Conservation (phyloP, 345 rosid species). For the Gossypium arboreum region DNA sequence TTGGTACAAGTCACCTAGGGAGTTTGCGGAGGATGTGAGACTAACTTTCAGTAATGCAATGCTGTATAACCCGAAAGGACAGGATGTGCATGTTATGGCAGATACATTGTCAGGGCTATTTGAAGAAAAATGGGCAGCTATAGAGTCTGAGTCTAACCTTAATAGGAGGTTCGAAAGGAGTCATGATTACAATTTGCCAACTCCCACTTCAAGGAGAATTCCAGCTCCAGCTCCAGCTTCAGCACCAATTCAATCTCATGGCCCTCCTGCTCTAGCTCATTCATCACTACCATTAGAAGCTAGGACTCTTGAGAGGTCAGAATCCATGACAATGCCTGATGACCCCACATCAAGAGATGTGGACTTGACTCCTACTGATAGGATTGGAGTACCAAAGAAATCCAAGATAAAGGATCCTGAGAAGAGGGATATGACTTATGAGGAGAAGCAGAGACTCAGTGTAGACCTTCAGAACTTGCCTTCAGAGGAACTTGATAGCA, state of each 20-base stretch:
- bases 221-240: constrained; percentile 17
- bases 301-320: constrained; percentile 39
- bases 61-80: constrained; percentile 78
- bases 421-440: constrained; percentile 65
- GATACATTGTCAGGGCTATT: constrained; percentile 50
- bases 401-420: constrained; percentile 37
- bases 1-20: constrained; percentile 61
- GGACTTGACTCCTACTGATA: constrained; percentile 23
- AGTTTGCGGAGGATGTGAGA: constrained; percentile 81
- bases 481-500: constrained; percentile 61
- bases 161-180: constrained; percentile 27
- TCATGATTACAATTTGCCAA: constrained; percentile 22
- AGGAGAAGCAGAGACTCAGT: constrained; percentile 80
- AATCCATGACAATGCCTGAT: constrained; percentile 35
- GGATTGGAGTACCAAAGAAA: constrained; percentile 35
- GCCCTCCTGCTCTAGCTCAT: constrained; percentile 12
- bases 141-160: constrained; percentile 39
- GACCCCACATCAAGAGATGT: constrained; percentile 27
- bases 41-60: constrained; percentile 82
- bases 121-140: constrained; percentile 58
- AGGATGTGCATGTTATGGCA: constrained; percentile 83
- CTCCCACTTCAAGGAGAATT: constrained; percentile 28
- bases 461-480: constrained; percentile 67
- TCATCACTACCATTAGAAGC: constrained; percentile 22
- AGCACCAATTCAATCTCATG: constrained; percentile 10